phyloP scores from a whole-genome alignment of 148 eudicot species.

The Dianthus caryophyllus region DNA sequence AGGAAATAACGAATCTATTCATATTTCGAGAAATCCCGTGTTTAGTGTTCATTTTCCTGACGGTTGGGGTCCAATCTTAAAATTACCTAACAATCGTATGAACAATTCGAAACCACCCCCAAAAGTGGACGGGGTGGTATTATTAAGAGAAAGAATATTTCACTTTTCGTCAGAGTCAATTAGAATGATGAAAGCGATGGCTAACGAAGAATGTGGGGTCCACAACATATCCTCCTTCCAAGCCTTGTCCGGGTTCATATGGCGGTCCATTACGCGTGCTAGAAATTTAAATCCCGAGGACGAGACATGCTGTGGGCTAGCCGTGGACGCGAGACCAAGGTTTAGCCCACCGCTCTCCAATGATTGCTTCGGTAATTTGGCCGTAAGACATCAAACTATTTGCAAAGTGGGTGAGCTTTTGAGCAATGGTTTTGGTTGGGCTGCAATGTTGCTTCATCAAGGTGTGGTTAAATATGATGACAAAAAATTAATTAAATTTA shows the following conservation, averaged over 20 bases:
- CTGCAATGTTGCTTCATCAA: constrained; percentile 30
- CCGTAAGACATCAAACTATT: constrained; percentile 21
- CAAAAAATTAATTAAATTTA: neutral
- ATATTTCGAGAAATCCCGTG: neutral
- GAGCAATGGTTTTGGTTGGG: constrained; percentile 40
- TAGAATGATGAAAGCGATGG: neutral
- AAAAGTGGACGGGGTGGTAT: neutral
- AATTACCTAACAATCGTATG: constrained; percentile 3
- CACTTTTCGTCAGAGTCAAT: constrained; percentile 7
- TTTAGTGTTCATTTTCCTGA: neutral
- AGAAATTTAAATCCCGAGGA: constrained; percentile 33
- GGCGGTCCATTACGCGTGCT: constrained; percentile 75
- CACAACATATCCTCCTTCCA: constrained; percentile 61
- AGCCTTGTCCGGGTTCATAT: constrained; percentile 60
- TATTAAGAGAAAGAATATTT: constrained; percentile 18
- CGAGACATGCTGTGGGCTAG: constrained; percentile 58
- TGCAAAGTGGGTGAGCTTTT: constrained; percentile 41
- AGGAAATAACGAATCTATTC: neutral
- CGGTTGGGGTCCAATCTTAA: neutral
- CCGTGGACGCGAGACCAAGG: constrained; percentile 52
- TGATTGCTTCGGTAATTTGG: constrained; percentile 57
- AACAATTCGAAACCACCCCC: too few relatives aligned
- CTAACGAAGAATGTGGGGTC: constrained; percentile 24
- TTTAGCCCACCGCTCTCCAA: constrained; percentile 47
- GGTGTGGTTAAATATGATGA: constrained; percentile 44